These are phyloP conservation scores for Xylaria sp. DNA, from an alignment of 2,329 filamentous ascomycete species.

Conservation along the genomic window DNA sequence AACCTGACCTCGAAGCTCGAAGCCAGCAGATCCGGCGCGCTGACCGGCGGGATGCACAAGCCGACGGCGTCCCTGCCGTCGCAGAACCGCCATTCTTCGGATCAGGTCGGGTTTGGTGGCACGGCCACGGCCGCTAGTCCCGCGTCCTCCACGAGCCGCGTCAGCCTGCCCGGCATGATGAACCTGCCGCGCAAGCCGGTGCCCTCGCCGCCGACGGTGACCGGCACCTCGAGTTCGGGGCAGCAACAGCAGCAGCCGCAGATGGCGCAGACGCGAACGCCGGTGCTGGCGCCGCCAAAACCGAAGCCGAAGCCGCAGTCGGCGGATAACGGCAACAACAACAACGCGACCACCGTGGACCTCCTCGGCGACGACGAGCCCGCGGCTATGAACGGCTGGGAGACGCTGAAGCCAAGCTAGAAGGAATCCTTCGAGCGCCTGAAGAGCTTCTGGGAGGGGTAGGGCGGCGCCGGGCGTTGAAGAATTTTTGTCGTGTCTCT, in stretches of 20 bases:
- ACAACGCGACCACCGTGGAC: no score
- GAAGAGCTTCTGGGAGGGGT: no score
- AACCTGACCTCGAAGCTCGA: conserved; percentile 36
- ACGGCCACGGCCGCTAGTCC: conserved; percentile 4
- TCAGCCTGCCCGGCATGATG: conserved; percentile 35
- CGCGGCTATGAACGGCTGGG: conserved; percentile 56
- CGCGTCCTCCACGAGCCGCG: conserved; percentile 21
- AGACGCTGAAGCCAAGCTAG: conserved; percentile 55
- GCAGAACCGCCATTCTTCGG: conserved; percentile 4
- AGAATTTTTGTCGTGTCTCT: no score
- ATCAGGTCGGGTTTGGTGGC: conserved; percentile 5
- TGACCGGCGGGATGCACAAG: conserved; percentile 37
- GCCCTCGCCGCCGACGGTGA: conserved; percentile 32
- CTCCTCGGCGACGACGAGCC: conserved; percentile 49
- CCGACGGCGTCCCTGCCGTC: conserved; percentile 16
- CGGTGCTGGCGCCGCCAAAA: conserved; percentile 38
- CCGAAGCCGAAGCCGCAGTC: conserved; percentile 36
- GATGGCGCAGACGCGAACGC: no score
- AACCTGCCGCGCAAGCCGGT: conserved; percentile 35
- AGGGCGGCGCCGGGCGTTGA: no score
- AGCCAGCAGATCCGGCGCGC: conserved; percentile 25
- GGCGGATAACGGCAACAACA: no score
- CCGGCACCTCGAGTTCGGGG: no score
- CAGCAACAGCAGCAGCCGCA: conserved; percentile 32
- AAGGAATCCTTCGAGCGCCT: conserved; percentile 6